These are phyloP conservation scores for Gossypium longicalyx DNA, from an alignment of 345 rosid species.

Conservation along the genomic window DNA sequence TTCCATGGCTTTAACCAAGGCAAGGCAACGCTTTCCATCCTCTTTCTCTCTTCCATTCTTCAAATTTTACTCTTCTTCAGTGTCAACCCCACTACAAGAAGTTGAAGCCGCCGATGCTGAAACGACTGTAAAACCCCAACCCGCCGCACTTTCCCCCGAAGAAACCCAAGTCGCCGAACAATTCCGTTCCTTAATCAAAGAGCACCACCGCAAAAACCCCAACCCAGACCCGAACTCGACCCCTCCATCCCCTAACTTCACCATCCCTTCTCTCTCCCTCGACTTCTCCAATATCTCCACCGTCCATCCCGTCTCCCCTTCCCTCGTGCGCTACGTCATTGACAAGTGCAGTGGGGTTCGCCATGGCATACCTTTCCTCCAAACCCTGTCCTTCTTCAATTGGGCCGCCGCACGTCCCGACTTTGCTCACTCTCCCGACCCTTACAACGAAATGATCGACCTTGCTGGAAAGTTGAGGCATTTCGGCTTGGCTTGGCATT, in stretches of 20 bases:
- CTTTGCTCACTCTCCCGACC: conserved; percentile 40
- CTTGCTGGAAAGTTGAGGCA: conserved; percentile 75
- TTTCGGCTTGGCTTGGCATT: conserved; percentile 75
- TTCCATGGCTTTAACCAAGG: conserved; percentile 35
- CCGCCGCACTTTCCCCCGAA: conserved; percentile 37
- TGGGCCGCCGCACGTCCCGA: conserved; percentile 54
- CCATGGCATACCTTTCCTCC: conserved; percentile 75
- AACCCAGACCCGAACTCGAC: conserved; percentile 22
- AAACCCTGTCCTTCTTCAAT: conserved; percentile 74
- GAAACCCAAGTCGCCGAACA: conserved; percentile 49
- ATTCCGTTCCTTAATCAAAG: conserved; percentile 60
- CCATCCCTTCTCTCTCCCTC: conserved; percentile 58
- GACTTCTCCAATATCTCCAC: conserved; percentile 50
- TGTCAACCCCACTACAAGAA: conserved; percentile 15
- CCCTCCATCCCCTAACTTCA: conserved; percentile 39
- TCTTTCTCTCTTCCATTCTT: conserved; percentile 19
- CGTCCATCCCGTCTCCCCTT: conserved; percentile 37
- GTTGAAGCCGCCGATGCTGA: conserved; percentile 20
- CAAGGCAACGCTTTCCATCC: conserved; percentile 21
- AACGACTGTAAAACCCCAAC: conserved; percentile 14
- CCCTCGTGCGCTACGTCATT: conserved; percentile 49
- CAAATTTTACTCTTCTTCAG: conserved; percentile 21
- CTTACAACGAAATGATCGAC: conserved; percentile 81
- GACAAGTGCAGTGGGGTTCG: conserved; percentile 62
- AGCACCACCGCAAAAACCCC: conserved; percentile 80